Percentiles rank a stretch among this genome's conserved stretches.
phyloP scores from a whole-genome alignment of 306 rosid genomes.

The Carpinus viminea region DNA sequence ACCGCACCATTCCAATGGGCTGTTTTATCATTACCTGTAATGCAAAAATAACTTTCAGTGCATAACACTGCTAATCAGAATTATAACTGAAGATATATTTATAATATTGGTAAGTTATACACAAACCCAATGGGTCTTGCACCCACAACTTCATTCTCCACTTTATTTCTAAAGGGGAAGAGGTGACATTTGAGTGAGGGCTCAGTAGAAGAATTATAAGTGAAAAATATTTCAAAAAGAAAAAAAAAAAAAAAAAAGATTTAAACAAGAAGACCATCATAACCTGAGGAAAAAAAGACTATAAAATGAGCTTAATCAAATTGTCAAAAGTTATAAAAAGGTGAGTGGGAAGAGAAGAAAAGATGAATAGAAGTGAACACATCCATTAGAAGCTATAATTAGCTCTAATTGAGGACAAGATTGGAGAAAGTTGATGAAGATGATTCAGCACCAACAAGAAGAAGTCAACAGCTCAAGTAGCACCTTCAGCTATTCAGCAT shows the following conservation, averaged over 20 bases:
- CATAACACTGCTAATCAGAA: background rate
- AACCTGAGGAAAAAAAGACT: background rate
- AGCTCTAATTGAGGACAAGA: background rate
- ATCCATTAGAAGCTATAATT: no score
- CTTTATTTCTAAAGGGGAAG: background rate
- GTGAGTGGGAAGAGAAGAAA: background rate
- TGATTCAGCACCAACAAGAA: no score
- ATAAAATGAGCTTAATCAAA: background rate
- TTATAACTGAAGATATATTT: background rate
- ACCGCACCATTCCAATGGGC: conserved; percentile 72
- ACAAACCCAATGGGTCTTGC: background rate
- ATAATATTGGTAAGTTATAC: background rate
- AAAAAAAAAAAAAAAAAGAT: background rate
- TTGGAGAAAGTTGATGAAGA: no score
- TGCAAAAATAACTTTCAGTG: conserved; percentile 22
- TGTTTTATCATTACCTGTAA: conserved; percentile 68
- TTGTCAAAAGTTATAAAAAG: background rate
- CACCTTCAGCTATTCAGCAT: background rate
- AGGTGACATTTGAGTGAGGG: background rate
- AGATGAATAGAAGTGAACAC: background rate
- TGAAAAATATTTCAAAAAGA: background rate
- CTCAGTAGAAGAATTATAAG: background rate
- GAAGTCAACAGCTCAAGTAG: background rate
- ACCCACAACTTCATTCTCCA: background rate
- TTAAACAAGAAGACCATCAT: background rate